Conservation (phyloP, 2,329 filamentous ascomycete species). For the Neonectria coccinea region DNA sequence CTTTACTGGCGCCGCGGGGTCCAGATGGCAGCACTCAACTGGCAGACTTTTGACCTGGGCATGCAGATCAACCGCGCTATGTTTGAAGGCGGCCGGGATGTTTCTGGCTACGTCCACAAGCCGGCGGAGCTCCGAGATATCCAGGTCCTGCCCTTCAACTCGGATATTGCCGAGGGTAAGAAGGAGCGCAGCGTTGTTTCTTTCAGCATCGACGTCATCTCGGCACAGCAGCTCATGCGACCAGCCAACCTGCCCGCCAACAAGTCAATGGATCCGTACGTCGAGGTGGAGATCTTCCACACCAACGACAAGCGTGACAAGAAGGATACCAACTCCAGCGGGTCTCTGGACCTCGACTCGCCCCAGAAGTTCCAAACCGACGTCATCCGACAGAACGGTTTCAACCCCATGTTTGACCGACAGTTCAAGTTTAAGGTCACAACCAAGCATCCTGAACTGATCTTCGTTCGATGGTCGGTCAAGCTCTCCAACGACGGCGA, state of each 20-base stretch:
- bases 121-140: constrained; percentile 85
- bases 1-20: constrained; percentile 95
- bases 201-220: constrained; percentile 90
- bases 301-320: constrained; percentile 95
- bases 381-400: constrained; percentile 88
- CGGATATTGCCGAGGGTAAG: constrained; percentile 68
- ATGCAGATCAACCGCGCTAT: constrained; percentile 98
- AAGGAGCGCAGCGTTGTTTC: constrained; percentile 84
- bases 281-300: constrained; percentile 94
- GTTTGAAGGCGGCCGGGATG: constrained; percentile 90
- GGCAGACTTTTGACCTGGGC: constrained; percentile 96
- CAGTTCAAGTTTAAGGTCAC: constrained; percentile 83
- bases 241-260: constrained; percentile 78
- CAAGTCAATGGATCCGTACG: constrained; percentile 86
- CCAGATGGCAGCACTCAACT: constrained; percentile 97
- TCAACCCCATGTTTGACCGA: constrained; percentile 89
- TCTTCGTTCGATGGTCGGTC: constrained; percentile 94
- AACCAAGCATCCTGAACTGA: constrained; percentile 93
- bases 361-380: constrained; percentile 83
- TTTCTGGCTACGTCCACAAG: constrained; percentile 93
- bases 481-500: constrained; percentile 85
- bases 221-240: constrained; percentile 92
- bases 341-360: constrained; percentile 59
- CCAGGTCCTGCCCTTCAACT: constrained; percentile 66
- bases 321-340: constrained; percentile 75